Evolutionary conservation across 169 alveolate genomes (phyloP).

Genomic region (Plasmodium chabaudi): DNA sequence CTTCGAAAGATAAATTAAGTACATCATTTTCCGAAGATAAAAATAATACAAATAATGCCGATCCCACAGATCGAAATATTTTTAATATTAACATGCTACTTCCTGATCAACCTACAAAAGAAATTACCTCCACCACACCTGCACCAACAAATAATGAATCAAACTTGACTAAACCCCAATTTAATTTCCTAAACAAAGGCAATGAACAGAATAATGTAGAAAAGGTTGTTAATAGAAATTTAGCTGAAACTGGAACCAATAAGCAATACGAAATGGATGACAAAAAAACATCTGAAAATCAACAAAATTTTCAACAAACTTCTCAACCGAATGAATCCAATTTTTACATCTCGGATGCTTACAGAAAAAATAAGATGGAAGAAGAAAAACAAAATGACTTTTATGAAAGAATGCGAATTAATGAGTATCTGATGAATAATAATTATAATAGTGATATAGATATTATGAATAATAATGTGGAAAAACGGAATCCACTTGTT

Average conservation of each 20-base stretch:
- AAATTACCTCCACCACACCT: not conserved
- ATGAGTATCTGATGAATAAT: not conserved
- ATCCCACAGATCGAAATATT: slow-evolving; percentile 3
- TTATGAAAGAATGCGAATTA: not conserved
- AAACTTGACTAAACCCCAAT: not conserved
- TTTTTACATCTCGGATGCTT: not conserved
- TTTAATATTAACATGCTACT: not conserved
- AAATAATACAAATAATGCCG: not conserved
- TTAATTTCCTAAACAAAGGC: not conserved
- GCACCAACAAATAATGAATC: not conserved
- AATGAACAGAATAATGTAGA: not conserved
- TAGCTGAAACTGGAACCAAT: too few relatives aligned
- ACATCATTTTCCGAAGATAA: slow-evolving; percentile 12
- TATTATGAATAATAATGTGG: not conserved
- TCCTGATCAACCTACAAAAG: not conserved
- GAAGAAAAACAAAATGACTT: not conserved
- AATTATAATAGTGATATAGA: not conserved
- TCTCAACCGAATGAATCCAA: not conserved
- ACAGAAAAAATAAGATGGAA: not conserved
- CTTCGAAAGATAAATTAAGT: slow-evolving; percentile 31
- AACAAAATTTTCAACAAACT: not conserved
- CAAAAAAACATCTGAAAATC: not conserved
- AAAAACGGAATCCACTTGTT: not conserved
- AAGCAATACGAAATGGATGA: too few relatives aligned
- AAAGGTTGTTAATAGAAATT: not conserved